Conservation (phyloP, 2,329 filamentous ascomycete species). For the Cylindrodendrum hubeiense region DNA sequence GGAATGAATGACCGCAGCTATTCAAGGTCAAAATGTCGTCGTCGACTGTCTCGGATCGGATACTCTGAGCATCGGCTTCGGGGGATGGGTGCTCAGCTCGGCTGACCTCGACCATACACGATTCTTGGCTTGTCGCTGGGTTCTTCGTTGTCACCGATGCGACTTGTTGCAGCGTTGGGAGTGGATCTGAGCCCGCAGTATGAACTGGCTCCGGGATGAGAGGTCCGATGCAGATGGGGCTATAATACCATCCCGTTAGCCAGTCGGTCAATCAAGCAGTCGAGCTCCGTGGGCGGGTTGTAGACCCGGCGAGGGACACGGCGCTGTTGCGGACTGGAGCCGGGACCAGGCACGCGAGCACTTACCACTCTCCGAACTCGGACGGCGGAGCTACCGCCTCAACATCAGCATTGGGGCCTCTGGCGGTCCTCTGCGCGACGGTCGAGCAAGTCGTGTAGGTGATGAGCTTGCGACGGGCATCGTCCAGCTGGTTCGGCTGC, state of each 20-base stretch:
- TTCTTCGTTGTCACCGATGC: conserved; percentile 26
- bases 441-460: conserved; percentile 45
- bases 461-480: conserved; percentile 46
- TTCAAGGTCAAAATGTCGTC: conserved; percentile 53
- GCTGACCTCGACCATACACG: not conserved
- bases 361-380: conserved; percentile 45
- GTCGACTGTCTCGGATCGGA: conserved; percentile 17
- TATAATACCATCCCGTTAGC: conserved; percentile 28
- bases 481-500: conserved; percentile 35
- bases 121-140: not conserved
- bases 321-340: conserved; percentile 5
- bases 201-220: conserved; percentile 44
- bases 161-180: conserved; percentile 33
- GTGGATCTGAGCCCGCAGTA: conserved; percentile 27
- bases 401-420: conserved; percentile 28
- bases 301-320: not conserved
- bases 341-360: conserved; percentile 24
- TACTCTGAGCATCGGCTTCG: conserved; percentile 1
- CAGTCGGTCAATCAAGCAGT: not conserved
- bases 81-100: not conserved
- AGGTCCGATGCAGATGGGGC: conserved; percentile 51
- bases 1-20: conserved; percentile 54
- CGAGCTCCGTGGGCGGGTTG: not conserved
- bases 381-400: conserved; percentile 32
- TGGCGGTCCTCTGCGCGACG: conserved; percentile 23